Conservation (phyloP, 2,329 filamentous ascomycete genomes). For the Talaromyces islandicus region DNA sequence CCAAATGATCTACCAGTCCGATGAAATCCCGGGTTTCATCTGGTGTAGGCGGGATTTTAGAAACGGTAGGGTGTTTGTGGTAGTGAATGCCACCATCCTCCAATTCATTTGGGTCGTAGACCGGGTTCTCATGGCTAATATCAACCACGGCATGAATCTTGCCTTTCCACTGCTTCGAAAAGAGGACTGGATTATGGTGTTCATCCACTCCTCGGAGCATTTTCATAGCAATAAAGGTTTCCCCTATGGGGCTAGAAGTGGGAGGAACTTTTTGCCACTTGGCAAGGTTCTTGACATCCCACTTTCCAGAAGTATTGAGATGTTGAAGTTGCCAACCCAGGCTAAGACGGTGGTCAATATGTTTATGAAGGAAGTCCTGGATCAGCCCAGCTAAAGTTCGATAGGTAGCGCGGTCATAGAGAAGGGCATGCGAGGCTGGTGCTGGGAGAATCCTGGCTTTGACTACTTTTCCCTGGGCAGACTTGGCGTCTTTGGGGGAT, state of each 20-base stretch:
- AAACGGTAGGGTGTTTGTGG: conserved; percentile 86
- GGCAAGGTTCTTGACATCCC: conserved; percentile 92
- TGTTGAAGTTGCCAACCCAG: conserved; percentile 89
- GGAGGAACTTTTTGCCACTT: conserved; percentile 82
- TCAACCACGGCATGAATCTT: conserved; percentile 75
- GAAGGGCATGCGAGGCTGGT: conserved; percentile 75
- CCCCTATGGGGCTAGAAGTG: conserved; percentile 71
- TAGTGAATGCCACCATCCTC: conserved; percentile 63
- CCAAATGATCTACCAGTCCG: conserved; percentile 53
- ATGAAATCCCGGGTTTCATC: conserved; percentile 59
- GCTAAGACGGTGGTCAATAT: conserved; percentile 71
- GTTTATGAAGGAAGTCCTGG: conserved; percentile 69
- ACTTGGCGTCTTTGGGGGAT: conserved; percentile 6
- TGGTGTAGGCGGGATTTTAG: conserved; percentile 72
- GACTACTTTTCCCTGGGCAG: conserved; percentile 41
- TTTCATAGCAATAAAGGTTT: conserved; percentile 83
- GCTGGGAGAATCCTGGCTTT: conserved; percentile 65
- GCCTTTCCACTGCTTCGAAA: conserved; percentile 61
- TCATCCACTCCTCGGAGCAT: conserved; percentile 87
- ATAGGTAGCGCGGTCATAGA: conserved; percentile 71
- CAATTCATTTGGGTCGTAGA: conserved; percentile 73
- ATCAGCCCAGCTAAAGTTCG: conserved; percentile 75
- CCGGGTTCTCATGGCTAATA: conserved; percentile 83
- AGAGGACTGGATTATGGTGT: conserved; percentile 67
- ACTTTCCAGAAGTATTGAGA: conserved; percentile 84